Percentiles rank a stretch among this genome's conserved stretches.
phyloP scores from a whole-genome alignment of 306 rosid genomes.

The Ochetophila trinervis region DNA sequence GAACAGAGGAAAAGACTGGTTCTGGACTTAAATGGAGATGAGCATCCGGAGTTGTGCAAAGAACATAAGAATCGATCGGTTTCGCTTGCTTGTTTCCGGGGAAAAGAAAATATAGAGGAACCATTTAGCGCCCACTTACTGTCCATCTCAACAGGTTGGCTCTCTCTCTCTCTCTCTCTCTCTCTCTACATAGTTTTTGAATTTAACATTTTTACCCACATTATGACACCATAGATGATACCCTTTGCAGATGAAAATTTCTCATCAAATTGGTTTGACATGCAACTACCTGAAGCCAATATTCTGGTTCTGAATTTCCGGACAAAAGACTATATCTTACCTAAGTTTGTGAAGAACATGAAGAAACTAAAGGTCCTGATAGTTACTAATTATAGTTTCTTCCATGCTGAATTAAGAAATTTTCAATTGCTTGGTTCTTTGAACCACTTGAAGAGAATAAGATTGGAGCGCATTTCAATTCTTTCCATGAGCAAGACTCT shows the following conservation, averaged over 20 bases:
- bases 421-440: slow-evolving; percentile 29
- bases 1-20: slow-evolving; percentile 40
- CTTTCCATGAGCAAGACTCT: slow-evolving; percentile 29
- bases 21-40: slow-evolving; percentile 37
- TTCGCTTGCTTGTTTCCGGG: slow-evolving; percentile 42
- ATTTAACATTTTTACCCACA: neutral
- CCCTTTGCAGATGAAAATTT: slow-evolving; percentile 50
- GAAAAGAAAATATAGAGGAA: slow-evolving; percentile 5
- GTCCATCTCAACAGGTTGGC: slow-evolving; percentile 57
- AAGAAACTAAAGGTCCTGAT: slow-evolving; percentile 22
- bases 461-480: slow-evolving; percentile 50
- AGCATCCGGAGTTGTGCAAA: slow-evolving; percentile 56
- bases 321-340: slow-evolving; percentile 34
- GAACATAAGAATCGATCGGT: slow-evolving; percentile 24
- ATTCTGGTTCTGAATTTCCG: slow-evolving; percentile 50
- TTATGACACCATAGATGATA: neutral
- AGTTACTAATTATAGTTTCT: slow-evolving; percentile 32
- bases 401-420: slow-evolving; percentile 36
- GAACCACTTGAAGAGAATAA: slow-evolving; percentile 34
- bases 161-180: slow-evolving; percentile 21
- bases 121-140: slow-evolving; percentile 37
- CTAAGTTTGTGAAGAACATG: slow-evolving; percentile 35
- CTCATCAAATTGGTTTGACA: slow-evolving; percentile 38
- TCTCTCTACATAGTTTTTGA: neutral
- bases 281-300: slow-evolving; percentile 43